phyloP scores from a whole-genome alignment of 2,329 filamentous ascomycete genomes.

The Stemphylium vesicarium region DNA sequence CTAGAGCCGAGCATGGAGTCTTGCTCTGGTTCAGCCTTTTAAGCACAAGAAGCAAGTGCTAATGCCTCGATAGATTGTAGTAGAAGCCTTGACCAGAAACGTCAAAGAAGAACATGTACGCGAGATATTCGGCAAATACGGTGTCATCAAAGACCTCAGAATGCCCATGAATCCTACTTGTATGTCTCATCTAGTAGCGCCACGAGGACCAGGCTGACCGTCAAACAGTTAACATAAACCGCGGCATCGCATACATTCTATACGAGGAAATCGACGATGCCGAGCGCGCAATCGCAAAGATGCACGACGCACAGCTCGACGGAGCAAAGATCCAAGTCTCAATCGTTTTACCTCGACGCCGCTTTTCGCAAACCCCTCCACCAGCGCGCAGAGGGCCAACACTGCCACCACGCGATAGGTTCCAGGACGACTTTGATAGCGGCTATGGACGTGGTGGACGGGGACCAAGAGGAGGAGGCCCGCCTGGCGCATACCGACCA shows the following conservation, averaged over 20 bases:
- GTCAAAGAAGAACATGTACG: conserved; percentile 85
- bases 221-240: conserved; percentile 77
- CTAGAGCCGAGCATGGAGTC: background rate
- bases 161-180: conserved; percentile 87
- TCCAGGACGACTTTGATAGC: conserved; percentile 28
- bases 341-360: conserved; percentile 82
- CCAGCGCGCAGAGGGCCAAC: conserved; percentile 65
- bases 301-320: conserved; percentile 97
- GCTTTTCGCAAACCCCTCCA: conserved; percentile 81
- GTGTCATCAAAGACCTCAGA: conserved; percentile 83
- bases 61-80: conserved; percentile 72
- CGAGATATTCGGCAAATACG: conserved; percentile 92
- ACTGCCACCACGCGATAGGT: conserved; percentile 35
- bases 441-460: conserved; percentile 24
- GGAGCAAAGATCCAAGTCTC: conserved; percentile 83
- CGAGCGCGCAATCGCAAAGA: conserved; percentile 87
- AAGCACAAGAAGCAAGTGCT: background rate
- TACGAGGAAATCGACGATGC: conserved; percentile 79
- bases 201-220: conserved; percentile 8
- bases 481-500: conserved; percentile 45
- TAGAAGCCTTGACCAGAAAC: conserved; percentile 95
- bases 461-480: conserved; percentile 39
- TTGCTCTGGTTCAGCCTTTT: conserved; percentile 5
- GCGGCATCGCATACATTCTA: conserved; percentile 91
- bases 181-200: conserved; percentile 54